Evolutionary conservation across 2,329 filamentous ascomycete genomes (phyloP).

Genomic region (Xylaria hypoxylon): DNA sequence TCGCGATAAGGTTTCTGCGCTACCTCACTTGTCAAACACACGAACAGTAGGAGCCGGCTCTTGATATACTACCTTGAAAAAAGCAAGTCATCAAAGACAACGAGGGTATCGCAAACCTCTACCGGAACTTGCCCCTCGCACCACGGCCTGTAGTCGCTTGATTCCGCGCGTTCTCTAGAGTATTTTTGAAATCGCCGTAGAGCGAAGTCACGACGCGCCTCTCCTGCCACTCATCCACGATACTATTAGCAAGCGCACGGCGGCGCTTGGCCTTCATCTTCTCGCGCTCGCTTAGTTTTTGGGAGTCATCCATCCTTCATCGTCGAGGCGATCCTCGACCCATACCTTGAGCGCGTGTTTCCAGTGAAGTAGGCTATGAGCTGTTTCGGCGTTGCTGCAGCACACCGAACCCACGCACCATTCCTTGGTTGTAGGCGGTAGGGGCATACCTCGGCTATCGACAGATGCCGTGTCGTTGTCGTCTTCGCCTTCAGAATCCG

Average conservation of each 20-base stretch:
- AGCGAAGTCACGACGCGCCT: slow-evolving; percentile 69
- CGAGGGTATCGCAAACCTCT: not conserved
- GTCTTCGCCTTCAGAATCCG: slow-evolving; percentile 52
- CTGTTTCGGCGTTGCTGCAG: slow-evolving; percentile 69
- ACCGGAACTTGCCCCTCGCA: slow-evolving; percentile 28
- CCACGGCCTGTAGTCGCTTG: slow-evolving; percentile 51
- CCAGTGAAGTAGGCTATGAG: slow-evolving; percentile 81
- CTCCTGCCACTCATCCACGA: slow-evolving; percentile 73
- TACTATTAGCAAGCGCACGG: slow-evolving; percentile 69
- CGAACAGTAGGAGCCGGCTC: not conserved
- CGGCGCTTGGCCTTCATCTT: slow-evolving; percentile 70
- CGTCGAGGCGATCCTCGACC: slow-evolving; percentile 71
- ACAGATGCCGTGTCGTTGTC: slow-evolving; percentile 51
- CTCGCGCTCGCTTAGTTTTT: slow-evolving; percentile 71
- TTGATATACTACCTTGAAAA: not conserved
- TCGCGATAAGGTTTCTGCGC: not conserved
- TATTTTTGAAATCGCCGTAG: slow-evolving; percentile 73
- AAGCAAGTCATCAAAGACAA: not conserved
- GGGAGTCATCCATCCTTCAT: slow-evolving; percentile 67
- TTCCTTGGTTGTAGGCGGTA: slow-evolving; percentile 53
- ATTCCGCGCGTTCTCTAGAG: slow-evolving; percentile 68
- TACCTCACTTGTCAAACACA: not conserved
- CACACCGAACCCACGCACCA: slow-evolving; percentile 57
- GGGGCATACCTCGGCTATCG: slow-evolving; percentile 56
- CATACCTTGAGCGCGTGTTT: slow-evolving; percentile 78